A percentile compares a stretch with the other conserved stretches of the same genome.
Conservation (phyloP, 83 land plant genomes). For the Larix sibirica region DNA sequence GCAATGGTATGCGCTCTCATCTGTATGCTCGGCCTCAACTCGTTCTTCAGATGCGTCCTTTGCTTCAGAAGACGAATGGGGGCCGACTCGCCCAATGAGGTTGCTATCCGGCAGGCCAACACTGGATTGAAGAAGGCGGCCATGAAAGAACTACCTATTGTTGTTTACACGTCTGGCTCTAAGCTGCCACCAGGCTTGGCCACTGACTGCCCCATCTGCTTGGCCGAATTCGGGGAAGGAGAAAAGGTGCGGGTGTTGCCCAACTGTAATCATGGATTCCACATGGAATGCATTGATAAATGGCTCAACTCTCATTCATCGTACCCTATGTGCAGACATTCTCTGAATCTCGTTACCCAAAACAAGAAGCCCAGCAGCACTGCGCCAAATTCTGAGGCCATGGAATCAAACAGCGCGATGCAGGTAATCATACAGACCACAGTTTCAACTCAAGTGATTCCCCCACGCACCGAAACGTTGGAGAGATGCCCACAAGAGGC, state of each 20-base stretch:
- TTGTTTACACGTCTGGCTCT: neutral
- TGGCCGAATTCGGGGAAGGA: slow-evolving; percentile 35
- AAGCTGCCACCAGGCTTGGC: neutral
- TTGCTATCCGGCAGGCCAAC: neutral
- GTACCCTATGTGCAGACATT: slow-evolving; percentile 45
- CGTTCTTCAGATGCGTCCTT: slow-evolving; percentile 15
- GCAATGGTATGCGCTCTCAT: slow-evolving; percentile 27
- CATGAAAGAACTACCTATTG: slow-evolving; percentile 6
- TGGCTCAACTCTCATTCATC: slow-evolving; percentile 42
- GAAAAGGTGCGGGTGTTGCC: slow-evolving; percentile 44
- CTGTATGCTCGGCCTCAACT: slow-evolving; percentile 31
- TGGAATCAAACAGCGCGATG: too few relatives aligned
- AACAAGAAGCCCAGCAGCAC: too few relatives aligned
- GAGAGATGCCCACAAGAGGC: too few relatives aligned
- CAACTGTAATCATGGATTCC: slow-evolving; percentile 40
- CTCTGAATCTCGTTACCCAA: too few relatives aligned
- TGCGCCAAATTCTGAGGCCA: too few relatives aligned
- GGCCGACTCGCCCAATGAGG: slow-evolving; percentile 17
- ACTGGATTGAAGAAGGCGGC: slow-evolving; percentile 21
- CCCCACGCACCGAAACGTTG: too few relatives aligned
- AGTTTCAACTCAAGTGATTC: too few relatives aligned
- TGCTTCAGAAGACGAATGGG: slow-evolving; percentile 11
- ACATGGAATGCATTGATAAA: slow-evolving; percentile 42
- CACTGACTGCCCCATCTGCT: slow-evolving; percentile 47
- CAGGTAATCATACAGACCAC: too few relatives aligned